phyloP scores from a whole-genome alignment of 257 asterid species.

The Solanum acaule region DNA sequence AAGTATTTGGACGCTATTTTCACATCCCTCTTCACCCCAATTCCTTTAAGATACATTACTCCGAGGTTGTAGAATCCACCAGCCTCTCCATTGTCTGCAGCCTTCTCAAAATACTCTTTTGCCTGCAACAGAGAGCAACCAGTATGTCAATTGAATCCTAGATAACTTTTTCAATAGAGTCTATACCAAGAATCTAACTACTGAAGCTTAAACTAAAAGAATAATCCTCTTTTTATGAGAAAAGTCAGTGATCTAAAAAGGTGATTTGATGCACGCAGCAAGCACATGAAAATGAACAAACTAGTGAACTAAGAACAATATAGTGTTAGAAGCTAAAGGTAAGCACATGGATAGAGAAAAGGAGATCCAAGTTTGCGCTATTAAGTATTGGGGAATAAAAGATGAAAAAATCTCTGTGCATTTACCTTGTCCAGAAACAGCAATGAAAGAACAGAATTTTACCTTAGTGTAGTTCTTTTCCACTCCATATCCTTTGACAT shows the following conservation, averaged over 20 bases:
- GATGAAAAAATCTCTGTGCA: background rate
- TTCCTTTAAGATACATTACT: conserved; percentile 76
- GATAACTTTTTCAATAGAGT: background rate
- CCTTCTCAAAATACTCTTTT: conserved; percentile 88
- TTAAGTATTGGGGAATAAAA: background rate
- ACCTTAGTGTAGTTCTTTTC: conserved; percentile 88
- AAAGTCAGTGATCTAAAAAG: background rate
- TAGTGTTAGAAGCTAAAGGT: background rate
- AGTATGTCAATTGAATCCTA: background rate
- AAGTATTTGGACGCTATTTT: conserved; percentile 59
- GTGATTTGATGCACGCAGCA: background rate
- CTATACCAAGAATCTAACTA: background rate
- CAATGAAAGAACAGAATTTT: conserved; percentile 1
- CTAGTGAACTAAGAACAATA: background rate
- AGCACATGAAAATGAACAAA: background rate
- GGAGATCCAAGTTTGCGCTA: background rate
- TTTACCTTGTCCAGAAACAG: background rate
- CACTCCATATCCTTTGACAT: conserved; percentile 94
- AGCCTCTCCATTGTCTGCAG: conserved; percentile 82
- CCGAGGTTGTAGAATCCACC: conserved; percentile 97
- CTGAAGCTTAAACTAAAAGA: background rate
- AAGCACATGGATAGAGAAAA: background rate
- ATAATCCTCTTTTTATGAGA: background rate
- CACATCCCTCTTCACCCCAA: conserved; percentile 87
- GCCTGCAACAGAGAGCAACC: conserved; percentile 47